A percentile compares a stretch with the other conserved stretches of the same genome.
These are phyloP conservation scores for Raffaelea ambrosiae DNA, from an alignment of 2,329 filamentous ascomycete genomes.

Conservation along the genomic window DNA sequence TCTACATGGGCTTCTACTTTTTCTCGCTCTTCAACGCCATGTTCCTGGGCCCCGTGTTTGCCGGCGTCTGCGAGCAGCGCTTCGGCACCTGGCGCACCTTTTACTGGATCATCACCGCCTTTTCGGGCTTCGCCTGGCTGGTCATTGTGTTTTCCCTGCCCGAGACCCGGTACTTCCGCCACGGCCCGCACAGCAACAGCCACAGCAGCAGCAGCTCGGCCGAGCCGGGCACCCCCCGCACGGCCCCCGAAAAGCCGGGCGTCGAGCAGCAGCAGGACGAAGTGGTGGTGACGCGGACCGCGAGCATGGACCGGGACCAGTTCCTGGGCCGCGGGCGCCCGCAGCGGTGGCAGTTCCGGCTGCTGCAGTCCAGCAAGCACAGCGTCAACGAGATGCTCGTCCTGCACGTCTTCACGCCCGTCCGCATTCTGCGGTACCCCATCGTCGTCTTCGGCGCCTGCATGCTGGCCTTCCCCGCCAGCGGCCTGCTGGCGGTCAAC, in stretches of 20 bases:
- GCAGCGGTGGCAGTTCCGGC: constrained; percentile 16
- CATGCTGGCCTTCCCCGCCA: constrained; percentile 21
- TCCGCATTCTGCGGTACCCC: constrained; percentile 19
- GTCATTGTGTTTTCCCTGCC: neutral
- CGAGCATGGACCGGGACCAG: neutral
- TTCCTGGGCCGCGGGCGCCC: constrained; percentile 13
- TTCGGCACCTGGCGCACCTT: constrained; percentile 30
- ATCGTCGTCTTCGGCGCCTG: constrained; percentile 21
- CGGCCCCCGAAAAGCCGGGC: too few relatives aligned
- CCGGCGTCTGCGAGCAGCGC: constrained; percentile 37
- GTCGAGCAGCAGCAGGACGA: too few relatives aligned
- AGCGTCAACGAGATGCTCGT: constrained; percentile 14
- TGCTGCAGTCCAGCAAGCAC: constrained; percentile 15
- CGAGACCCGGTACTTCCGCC: neutral
- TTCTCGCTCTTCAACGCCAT: constrained; percentile 26
- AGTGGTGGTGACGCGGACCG: constrained; percentile 3
- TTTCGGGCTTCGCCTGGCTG: neutral
- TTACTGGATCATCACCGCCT: neutral
- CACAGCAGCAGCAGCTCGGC: neutral
- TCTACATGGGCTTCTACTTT: constrained; percentile 37
- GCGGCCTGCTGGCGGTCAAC: constrained; percentile 36
- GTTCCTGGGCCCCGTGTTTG: constrained; percentile 33
- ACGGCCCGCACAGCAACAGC: neutral
- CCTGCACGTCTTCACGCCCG: constrained; percentile 20
- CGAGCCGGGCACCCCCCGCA: constrained; percentile 8